These are phyloP conservation scores for Phytophthora europaea DNA, from an alignment of 352 stramenopile genomes.

Conservation along the genomic window DNA sequence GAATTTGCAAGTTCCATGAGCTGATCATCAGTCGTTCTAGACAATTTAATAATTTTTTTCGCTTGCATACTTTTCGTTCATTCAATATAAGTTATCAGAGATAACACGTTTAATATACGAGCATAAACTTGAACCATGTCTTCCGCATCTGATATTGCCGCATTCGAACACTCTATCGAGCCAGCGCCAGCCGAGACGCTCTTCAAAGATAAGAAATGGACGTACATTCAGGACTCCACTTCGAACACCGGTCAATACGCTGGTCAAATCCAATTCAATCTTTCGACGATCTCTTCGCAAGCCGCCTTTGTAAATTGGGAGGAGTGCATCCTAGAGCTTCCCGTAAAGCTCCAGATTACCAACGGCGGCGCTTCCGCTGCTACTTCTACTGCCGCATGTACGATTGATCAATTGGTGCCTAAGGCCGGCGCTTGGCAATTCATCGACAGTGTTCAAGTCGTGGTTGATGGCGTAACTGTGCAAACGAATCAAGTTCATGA, in stretches of 20 bases:
- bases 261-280: constrained; percentile 7
- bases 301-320: constrained; percentile 14
- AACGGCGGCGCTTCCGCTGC: neutral
- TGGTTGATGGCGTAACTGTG: neutral
- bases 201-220: constrained; percentile 13
- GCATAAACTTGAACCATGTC: neutral
- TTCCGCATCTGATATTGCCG: constrained; percentile 13
- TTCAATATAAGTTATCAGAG: neutral
- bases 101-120: neutral
- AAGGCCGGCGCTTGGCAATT: constrained; percentile 2
- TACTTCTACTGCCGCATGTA: neutral
- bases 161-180: constrained; percentile 16
- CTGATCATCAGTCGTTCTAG: constrained; percentile 7
- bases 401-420: constrained; percentile 5
- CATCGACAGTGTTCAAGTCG: neutral
- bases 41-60: constrained; percentile 8
- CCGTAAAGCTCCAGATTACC: constrained; percentile 14
- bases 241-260: neutral
- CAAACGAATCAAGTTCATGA: constrained; percentile 2
- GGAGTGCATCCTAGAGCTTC: constrained; percentile 20
- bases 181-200: constrained; percentile 13
- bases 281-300: constrained; percentile 13
- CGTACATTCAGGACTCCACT: neutral
- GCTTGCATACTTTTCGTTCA: neutral
- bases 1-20: constrained; percentile 16